Base-by-base conservation (phyloP, 1,284 basidiomycete species). In the Ceratobasidium theobromae region DNA sequence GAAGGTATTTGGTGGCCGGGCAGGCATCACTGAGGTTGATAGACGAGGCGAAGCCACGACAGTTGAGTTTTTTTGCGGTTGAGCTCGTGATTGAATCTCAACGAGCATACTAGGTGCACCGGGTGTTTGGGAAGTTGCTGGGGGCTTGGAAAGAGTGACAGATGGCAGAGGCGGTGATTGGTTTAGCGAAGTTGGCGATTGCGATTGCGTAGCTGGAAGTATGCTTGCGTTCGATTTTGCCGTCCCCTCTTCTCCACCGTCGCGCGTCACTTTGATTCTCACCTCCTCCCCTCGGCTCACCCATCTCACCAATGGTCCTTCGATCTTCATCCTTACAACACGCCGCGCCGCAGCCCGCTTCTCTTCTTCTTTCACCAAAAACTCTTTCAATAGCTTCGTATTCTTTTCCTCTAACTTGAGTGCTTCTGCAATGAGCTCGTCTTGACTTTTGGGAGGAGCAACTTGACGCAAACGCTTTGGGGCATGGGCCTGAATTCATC, bases 381-480 rank as follows among this genome's bases (percentile, higher is more conserved):
- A 94, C 69, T 90, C 82, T 40, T 84, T 80, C 70, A 94, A 87
- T 54, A 90, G 86, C n/a, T 82, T 80, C 23, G 87, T 84, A 72
- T 95, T 95, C 3, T 86, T 85, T 75, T 93, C 91, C 73, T 94
- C 92, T 54, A 86, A 89, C 72, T 93, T 90, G 9, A 94, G 81
- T 0, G 92, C 92, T 14, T 85, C 85, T 0, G 86, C 84, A 58
- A 95, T 89, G 3, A 94, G 81, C 70, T 93, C 88, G 23, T 84
- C 88, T 72, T 95, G 93, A 0, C 90, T 91, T 38, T 84, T 82
- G 2, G 76, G 73, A 25, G 79, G 82, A 12, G 76, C 78, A 60
- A 78, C 78, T 3, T 77, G 76, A 72, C 85, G 87, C 4, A 75
- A 72, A 71, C 85, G 86, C 75, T 85, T 89, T 0, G 86, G 83